Conservation (phyloP, 768 basidiomycete species). For the Leccinum pellstonianum region DNA sequence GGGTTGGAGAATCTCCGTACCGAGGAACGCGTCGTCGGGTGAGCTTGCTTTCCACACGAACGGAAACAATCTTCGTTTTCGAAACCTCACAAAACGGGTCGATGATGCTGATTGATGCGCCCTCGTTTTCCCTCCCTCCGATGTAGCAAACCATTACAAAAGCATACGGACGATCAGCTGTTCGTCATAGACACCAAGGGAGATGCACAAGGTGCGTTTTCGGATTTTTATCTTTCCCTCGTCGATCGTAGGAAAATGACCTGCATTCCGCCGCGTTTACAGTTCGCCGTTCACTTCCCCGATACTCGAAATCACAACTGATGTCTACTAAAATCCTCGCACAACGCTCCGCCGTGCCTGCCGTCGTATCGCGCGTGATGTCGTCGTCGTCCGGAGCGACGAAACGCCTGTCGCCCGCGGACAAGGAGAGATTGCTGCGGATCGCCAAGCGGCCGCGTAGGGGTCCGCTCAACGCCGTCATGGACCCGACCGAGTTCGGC, state of each 20-base stretch:
- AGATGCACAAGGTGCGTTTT: slow-evolving; percentile 59
- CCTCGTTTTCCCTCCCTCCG: not conserved
- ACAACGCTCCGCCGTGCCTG: slow-evolving; percentile 86
- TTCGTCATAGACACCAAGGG: slow-evolving; percentile 82
- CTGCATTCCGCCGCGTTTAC: not conserved
- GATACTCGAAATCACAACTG: slow-evolving; percentile 52
- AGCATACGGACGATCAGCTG: slow-evolving; percentile 68
- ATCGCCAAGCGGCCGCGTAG: slow-evolving; percentile 72
- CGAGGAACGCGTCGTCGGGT: slow-evolving; percentile 86
- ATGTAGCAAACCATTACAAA: slow-evolving; percentile 41
- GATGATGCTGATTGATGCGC: not conserved
- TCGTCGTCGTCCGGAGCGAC: slow-evolving; percentile 28
- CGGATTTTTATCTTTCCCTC: not conserved
- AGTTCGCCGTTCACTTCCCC: slow-evolving; percentile 63
- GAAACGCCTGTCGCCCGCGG: slow-evolving; percentile 51
- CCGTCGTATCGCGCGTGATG: slow-evolving; percentile 60
- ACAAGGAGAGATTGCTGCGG: slow-evolving; percentile 72
- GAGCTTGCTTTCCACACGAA: slow-evolving; percentile 16
- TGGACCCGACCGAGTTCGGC: slow-evolving; percentile 67
- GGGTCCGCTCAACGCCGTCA: slow-evolving; percentile 69
- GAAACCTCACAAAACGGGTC: not conserved
- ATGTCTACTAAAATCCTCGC: slow-evolving; percentile 78
- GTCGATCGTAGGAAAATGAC: not conserved
- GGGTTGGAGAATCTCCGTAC: slow-evolving; percentile 72
- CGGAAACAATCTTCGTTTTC: not conserved